Conservation (phyloP, 179 eudicot species). For the Silene coronaria region DNA sequence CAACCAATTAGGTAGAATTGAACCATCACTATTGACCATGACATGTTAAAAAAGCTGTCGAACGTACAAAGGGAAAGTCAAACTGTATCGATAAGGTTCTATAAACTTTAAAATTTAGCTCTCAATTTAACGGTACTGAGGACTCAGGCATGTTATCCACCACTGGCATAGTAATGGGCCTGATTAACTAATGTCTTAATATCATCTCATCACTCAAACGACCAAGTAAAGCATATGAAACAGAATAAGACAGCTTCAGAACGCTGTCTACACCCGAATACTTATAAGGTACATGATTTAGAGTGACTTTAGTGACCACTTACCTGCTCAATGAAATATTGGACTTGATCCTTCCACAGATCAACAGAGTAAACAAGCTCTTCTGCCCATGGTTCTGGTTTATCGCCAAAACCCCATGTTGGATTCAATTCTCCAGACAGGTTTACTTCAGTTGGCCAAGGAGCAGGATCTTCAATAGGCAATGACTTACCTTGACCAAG, state of each 20-base stretch:
- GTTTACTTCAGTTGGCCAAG: slow-evolving; percentile 26
- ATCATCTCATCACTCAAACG: background rate
- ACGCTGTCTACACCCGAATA: background rate
- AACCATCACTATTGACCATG: background rate
- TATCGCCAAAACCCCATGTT: slow-evolving; percentile 83
- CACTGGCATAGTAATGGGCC: background rate
- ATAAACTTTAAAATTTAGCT: background rate
- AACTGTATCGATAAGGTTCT: background rate
- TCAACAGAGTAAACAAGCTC: slow-evolving; percentile 89
- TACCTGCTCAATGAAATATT: slow-evolving; percentile 55
- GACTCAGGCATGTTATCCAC: background rate
- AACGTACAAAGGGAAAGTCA: background rate
- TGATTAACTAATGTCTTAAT: background rate
- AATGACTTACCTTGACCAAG: slow-evolving; percentile 94
- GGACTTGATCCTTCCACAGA: slow-evolving; percentile 88
- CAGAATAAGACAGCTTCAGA: background rate
- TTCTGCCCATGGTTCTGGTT: slow-evolving; percentile 82
- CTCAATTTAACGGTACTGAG: background rate
- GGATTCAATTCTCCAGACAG: slow-evolving; percentile 22
- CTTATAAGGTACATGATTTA: background rate
- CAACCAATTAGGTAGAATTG: slow-evolving; percentile 20
- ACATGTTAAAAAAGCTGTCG: background rate
- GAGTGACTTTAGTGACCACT: slow-evolving; percentile 34
- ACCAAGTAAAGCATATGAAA: background rate
- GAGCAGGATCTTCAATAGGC: slow-evolving; percentile 85